A percentile compares a stretch with the other conserved stretches of the same genome.
Conservation (phyloP, 352 stramenopile genomes). For the Globisporangium alternatum region DNA sequence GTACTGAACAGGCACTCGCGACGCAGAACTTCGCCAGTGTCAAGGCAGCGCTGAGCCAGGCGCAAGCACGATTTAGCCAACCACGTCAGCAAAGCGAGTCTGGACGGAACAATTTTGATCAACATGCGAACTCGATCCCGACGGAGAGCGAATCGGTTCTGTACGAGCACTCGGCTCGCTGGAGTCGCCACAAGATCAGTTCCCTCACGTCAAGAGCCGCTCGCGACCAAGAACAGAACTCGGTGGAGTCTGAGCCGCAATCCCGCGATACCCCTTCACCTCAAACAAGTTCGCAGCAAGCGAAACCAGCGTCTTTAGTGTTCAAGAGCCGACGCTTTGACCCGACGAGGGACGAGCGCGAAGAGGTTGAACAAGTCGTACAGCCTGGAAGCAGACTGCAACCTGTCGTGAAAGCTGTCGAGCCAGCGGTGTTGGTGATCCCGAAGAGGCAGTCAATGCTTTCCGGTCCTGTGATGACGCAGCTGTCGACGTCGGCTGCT, state of each 20-base stretch:
- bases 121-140: neutral
- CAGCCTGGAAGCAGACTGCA: neutral
- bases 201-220: neutral
- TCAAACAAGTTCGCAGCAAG: neutral
- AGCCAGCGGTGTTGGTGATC: neutral
- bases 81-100: neutral
- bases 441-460: neutral
- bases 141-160: neutral
- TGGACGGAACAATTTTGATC: neutral
- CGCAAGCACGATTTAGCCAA: neutral
- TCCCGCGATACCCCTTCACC: neutral
- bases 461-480: neutral
- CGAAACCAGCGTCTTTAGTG: neutral
- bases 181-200: slow-evolving; percentile 4
- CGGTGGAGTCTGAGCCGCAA: neutral
- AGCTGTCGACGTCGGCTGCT: neutral
- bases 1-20: neutral
- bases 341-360: neutral
- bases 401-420: neutral
- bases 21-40: neutral
- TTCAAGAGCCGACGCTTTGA: neutral
- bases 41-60: neutral
- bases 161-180: neutral
- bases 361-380: neutral
- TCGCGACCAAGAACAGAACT: neutral